Evolutionary conservation across 192 early-diverging fungal species (phyloP).

Genomic region (Umbelopsis vinacea): DNA sequence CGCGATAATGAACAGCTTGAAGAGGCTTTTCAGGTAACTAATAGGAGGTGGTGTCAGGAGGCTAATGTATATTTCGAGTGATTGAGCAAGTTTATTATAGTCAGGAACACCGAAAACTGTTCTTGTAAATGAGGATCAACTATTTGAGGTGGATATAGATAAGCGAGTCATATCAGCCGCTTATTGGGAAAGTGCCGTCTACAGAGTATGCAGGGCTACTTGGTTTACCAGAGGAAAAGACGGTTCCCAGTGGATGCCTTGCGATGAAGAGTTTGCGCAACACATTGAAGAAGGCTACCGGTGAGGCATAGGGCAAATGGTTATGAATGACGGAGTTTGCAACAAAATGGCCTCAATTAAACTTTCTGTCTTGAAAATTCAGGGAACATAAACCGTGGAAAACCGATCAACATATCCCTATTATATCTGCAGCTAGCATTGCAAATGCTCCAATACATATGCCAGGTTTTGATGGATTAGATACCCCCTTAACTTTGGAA

Average conservation of each 20-base stretch:
- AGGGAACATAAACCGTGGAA: constrained; percentile 17
- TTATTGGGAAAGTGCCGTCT: constrained; percentile 75
- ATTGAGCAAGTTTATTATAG: constrained; percentile 1
- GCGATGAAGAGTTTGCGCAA: constrained; percentile 70
- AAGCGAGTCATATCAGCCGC: constrained; percentile 56
- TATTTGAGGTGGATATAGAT: constrained; percentile 73
- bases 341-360: background rate
- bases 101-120: constrained; percentile 41
- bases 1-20: constrained; percentile 49
- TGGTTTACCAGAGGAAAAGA: constrained; percentile 66
- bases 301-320: constrained; percentile 14
- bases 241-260: constrained; percentile 64
- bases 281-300: constrained; percentile 79
- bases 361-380: background rate
- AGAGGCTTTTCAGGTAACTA: constrained; percentile 37
- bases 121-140: constrained; percentile 67
- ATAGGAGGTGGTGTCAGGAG: background rate
- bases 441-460: background rate
- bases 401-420: background rate
- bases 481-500: constrained; percentile 8
- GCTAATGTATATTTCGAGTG: too few relatives aligned
- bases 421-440: background rate
- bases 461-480: constrained; percentile 17
- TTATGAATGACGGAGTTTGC: background rate
- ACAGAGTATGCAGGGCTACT: constrained; percentile 71